phyloP scores from a whole-genome alignment of 2,329 filamentous ascomycete species.

The Fusarium sp. region DNA sequence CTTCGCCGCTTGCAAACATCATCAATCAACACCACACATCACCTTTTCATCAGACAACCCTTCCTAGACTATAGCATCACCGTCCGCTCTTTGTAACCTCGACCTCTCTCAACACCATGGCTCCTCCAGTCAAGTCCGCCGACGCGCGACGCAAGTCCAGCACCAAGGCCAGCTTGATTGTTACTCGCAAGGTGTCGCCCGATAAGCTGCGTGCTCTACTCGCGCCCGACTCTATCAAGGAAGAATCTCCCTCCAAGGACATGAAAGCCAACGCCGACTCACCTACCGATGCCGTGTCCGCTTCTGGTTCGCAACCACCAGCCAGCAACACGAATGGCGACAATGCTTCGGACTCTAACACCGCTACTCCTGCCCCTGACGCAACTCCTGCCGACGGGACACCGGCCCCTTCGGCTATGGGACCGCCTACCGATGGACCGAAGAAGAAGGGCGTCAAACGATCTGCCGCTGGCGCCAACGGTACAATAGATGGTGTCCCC shows the following conservation, averaged over 20 bases:
- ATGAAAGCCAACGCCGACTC: constrained; percentile 55
- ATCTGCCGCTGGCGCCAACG: constrained; percentile 71
- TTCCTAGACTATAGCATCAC: constrained; percentile 12
- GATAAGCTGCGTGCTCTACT: constrained; percentile 61
- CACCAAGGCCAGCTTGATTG: constrained; percentile 51
- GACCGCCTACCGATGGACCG: constrained; percentile 66
- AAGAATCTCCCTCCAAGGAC: constrained; percentile 55
- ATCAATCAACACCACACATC: constrained; percentile 1
- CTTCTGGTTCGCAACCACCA: constrained; percentile 42
- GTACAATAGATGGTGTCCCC: constrained; percentile 68
- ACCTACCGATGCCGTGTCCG: constrained; percentile 53
- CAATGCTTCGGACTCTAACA: constrained; percentile 67
- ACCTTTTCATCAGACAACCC: constrained; percentile 3
- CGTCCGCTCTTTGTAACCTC: constrained; percentile 22
- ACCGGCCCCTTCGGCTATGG: constrained; percentile 66
- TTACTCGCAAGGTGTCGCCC: constrained; percentile 64
- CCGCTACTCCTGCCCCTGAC: constrained; percentile 65
- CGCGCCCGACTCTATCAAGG: constrained; percentile 54
- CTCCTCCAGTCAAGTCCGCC: constrained; percentile 47
- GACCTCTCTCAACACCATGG: constrained; percentile 42
- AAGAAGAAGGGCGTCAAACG: constrained; percentile 83
- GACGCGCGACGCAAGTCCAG: constrained; percentile 53
- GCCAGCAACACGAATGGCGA: constrained; percentile 60
- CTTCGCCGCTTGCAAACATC: constrained; percentile 15
- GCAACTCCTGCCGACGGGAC: constrained; percentile 61